A percentile compares a stretch with the other conserved stretches of the same genome.
phyloP scores from a whole-genome alignment of 495 filamentous ascomycete species.

The Podospora appendiculata region DNA sequence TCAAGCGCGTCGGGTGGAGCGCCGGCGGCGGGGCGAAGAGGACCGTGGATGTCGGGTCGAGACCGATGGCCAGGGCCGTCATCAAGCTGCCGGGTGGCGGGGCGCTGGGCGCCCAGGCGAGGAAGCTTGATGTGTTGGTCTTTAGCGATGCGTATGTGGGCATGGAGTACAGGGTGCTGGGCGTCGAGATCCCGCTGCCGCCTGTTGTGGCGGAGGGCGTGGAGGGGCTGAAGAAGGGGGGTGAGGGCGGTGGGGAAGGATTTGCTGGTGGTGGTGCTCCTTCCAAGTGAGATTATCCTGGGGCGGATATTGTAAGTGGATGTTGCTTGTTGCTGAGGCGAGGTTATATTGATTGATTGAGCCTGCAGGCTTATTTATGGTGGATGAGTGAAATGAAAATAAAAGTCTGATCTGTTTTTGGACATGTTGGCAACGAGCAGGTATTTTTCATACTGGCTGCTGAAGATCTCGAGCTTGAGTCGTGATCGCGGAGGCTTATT shows the following conservation, averaged over 20 bases:
- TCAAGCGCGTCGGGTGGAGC: conserved; percentile 78
- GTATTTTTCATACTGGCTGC: no score
- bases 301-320: no score
- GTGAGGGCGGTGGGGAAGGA: not conserved
- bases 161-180: conserved; percentile 54
- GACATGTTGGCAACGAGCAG: no score
- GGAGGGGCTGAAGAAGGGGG: conserved; percentile 3
- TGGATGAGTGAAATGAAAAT: no score
- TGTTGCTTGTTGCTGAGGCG: no score
- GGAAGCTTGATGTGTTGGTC: conserved; percentile 61
- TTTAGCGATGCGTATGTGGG: conserved; percentile 83
- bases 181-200: conserved; percentile 14
- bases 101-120: conserved; percentile 10
- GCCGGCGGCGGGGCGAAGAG: conserved; percentile 11
- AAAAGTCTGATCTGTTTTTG: no score
- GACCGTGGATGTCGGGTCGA: conserved; percentile 20
- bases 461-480: no score
- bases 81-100: conserved; percentile 54
- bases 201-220: conserved; percentile 9
- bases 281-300: no score
- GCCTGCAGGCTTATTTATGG: no score
- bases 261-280: no score
- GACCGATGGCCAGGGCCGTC: conserved; percentile 39
- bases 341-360: no score
- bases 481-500: no score